A percentile compares a stretch with the other conserved stretches of the same genome.
These are phyloP conservation scores for Colletotrichum abscissum DNA, from an alignment of 2,329 filamentous ascomycete species.

Conservation along the genomic window DNA sequence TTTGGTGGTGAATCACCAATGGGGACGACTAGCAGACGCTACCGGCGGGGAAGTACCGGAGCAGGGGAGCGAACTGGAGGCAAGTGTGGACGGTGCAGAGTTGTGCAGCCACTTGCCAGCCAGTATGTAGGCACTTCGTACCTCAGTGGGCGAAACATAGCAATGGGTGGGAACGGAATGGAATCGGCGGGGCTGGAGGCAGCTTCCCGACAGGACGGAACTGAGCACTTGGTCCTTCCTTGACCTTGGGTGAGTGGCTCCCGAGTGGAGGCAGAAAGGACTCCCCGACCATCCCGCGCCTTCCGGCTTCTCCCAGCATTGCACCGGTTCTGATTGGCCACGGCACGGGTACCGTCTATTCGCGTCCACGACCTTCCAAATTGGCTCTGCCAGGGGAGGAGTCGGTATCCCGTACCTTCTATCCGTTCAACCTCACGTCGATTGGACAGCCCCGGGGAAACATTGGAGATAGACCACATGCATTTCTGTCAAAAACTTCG, in stretches of 20 bases:
- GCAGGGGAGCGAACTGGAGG: not conserved
- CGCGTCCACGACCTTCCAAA: slow-evolving; percentile 29
- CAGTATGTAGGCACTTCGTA: too few relatives aligned
- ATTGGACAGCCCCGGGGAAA: slow-evolving; percentile 3
- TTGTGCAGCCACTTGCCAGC: not conserved
- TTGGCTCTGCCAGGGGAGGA: slow-evolving; percentile 10
- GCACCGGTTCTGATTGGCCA: slow-evolving; percentile 6
- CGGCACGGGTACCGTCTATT: not conserved
- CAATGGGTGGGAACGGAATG: not conserved
- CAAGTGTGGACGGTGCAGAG: not conserved
- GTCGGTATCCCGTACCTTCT: not conserved
- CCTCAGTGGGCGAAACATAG: not conserved
- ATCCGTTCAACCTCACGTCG: too few relatives aligned
- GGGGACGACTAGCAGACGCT: slow-evolving; percentile 14
- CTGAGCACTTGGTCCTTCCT: not conserved
- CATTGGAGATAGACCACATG: not conserved
- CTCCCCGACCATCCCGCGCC: slow-evolving; percentile 21
- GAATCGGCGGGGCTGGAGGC: slow-evolving; percentile 15
- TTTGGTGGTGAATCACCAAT: slow-evolving; percentile 28
- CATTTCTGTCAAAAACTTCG: not conserved
- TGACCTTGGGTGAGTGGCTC: not conserved
- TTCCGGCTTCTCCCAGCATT: slow-evolving; percentile 34
- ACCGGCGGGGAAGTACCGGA: slow-evolving; percentile 24
- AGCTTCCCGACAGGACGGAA: slow-evolving; percentile 33
- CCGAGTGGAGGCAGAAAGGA: not conserved